Evolutionary conservation across 805 yeast species (phyloP).

Genomic region (Saccharomyces eubayanus): DNA sequence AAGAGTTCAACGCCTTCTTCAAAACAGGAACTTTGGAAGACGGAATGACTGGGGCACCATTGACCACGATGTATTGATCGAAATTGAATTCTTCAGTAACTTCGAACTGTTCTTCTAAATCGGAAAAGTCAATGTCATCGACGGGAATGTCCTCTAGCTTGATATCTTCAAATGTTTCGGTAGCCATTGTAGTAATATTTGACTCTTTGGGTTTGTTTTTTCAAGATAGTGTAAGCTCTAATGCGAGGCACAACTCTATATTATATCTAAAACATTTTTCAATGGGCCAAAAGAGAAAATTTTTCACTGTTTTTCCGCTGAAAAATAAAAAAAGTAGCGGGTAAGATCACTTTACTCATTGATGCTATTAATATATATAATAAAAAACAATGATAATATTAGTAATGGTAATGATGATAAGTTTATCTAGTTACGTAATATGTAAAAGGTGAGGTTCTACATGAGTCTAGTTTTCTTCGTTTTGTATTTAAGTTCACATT

Average conservation of each 20-base stretch:
- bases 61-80: constrained; percentile 76
- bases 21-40: constrained; percentile 77
- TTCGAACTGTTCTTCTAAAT: constrained; percentile 68
- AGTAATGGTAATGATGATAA: neutral
- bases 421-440: neutral
- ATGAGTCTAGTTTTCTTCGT: neutral
- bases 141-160: constrained; percentile 41
- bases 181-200: constrained; percentile 12
- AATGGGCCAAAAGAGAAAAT: neutral
- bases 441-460: neutral
- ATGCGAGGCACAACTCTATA: neutral
- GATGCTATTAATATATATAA: too few species aligned
- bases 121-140: constrained; percentile 72
- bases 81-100: constrained; percentile 54
- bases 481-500: neutral
- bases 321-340: neutral
- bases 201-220: neutral
- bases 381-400: neutral
- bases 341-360: too few species aligned
- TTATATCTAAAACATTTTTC: neutral
- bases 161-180: constrained; percentile 27
- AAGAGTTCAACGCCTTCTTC: constrained; percentile 75
- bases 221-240: neutral
- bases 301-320: neutral
- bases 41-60: constrained; percentile 94